phyloP scores from a whole-genome alignment of 495 filamentous ascomycete species.

The Staphylotrichum tortipilum region DNA sequence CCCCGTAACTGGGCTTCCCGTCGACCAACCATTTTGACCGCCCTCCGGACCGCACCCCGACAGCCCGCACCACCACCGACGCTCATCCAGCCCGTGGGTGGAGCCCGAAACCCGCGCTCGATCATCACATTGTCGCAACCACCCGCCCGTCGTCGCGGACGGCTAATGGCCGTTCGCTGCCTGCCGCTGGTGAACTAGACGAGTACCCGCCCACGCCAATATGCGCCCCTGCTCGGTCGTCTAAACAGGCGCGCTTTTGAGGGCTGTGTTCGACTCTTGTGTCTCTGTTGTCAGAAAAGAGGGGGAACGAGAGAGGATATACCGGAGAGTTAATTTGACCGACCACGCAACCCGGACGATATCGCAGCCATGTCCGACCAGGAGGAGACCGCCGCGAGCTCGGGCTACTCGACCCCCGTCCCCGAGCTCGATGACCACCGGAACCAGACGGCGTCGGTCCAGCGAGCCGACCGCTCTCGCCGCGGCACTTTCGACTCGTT shows the following conservation, averaged over 20 bases:
- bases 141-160: conserved; percentile 23
- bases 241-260: conserved; percentile 15
- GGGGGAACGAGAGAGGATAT: conserved; percentile 4
- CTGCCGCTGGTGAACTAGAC: conserved; percentile 29
- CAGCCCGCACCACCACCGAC: not conserved
- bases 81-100: conserved; percentile 5
- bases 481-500: conserved; percentile 49
- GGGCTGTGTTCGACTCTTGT: conserved; percentile 17
- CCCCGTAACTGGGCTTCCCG: conserved; percentile 77
- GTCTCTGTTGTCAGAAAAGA: conserved; percentile 5
- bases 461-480: conserved; percentile 43
- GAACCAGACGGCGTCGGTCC: conserved; percentile 60
- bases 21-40: conserved; percentile 7
- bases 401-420: conserved; percentile 64
- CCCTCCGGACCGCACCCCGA: not conserved
- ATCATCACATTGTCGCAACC: conserved; percentile 1
- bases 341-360: not conserved
- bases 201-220: conserved; percentile 17
- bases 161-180: conserved; percentile 34
- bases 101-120: not conserved
- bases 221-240: conserved; percentile 25
- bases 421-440: conserved; percentile 92
- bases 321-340: not conserved
- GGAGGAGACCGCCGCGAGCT: conserved; percentile 38
- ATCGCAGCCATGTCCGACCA: conserved; percentile 48